A percentile compares a stretch with the other conserved stretches of the same genome.
phyloP scores from a whole-genome alignment of 2,329 filamentous ascomycete genomes.

The Chrysoporthe cubensis region DNA sequence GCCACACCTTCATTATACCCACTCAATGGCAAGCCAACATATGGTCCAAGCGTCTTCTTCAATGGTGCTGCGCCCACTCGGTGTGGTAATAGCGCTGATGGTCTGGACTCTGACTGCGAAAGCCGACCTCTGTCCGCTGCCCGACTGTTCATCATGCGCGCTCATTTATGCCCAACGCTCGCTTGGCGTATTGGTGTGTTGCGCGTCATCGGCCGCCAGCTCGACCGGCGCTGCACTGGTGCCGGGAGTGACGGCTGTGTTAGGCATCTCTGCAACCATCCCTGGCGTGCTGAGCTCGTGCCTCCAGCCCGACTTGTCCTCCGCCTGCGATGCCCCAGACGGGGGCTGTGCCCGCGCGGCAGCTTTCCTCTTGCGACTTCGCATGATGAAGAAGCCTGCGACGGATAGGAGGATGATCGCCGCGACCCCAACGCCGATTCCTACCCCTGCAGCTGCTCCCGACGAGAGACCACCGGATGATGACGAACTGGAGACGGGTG shows the following conservation, averaged over 20 bases:
- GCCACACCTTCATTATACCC: too few relatives aligned
- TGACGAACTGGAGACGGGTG: not conserved
- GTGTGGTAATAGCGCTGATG: too few relatives aligned
- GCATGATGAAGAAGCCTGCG: slow-evolving; percentile 9
- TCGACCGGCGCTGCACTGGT: not conserved
- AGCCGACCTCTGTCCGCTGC: too few relatives aligned
- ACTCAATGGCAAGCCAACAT: too few relatives aligned
- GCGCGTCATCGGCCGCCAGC: not conserved
- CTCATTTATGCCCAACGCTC: not conserved
- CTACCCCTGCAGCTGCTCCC: slow-evolving; percentile 18
- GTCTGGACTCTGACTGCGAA: too few relatives aligned
- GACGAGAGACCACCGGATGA: slow-evolving; percentile 9
- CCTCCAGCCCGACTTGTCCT: not conserved
- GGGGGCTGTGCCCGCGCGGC: not conserved
- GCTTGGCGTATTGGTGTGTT: not conserved
- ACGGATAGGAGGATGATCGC: slow-evolving; percentile 2
- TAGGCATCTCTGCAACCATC: not conserved
- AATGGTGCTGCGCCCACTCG: too few relatives aligned
- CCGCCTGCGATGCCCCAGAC: not conserved
- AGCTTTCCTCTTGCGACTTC: not conserved
- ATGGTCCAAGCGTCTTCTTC: too few relatives aligned
- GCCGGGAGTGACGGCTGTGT: not conserved
- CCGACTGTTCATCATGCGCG: not conserved
- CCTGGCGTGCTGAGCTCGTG: not conserved
- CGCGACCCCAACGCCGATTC: slow-evolving; percentile 8